phyloP scores from a whole-genome alignment of 1,139 yeast genomes.

The Suhomyces maxii region DNA sequence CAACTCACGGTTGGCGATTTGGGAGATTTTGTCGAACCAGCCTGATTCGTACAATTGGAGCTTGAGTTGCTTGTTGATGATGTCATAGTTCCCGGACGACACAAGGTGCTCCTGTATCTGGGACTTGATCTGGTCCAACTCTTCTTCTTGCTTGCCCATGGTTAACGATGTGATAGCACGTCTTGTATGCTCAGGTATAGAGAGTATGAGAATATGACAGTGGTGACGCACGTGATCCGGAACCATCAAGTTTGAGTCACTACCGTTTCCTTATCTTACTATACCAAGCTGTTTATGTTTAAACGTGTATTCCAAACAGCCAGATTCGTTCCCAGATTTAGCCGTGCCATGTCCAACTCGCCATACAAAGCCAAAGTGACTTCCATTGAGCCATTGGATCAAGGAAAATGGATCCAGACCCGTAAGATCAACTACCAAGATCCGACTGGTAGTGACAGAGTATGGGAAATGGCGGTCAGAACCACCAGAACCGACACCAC shows the following conservation, averaged over 20 bases:
- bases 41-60: constrained; percentile 73
- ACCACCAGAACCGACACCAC: constrained; percentile 70
- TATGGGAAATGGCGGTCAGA: constrained; percentile 92
- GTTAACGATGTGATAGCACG: not conserved
- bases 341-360: constrained; percentile 23
- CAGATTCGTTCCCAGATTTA: not conserved
- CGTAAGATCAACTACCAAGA: constrained; percentile 66
- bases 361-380: constrained; percentile 37
- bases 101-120: constrained; percentile 71
- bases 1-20: constrained; percentile 48
- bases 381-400: constrained; percentile 28
- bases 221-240: too few relatives aligned
- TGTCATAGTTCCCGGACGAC: constrained; percentile 77
- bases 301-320: not conserved
- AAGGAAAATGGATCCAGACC: constrained; percentile 50
- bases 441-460: constrained; percentile 63
- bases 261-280: too few relatives aligned
- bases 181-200: not conserved
- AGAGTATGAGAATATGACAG: too few relatives aligned
- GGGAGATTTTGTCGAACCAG: constrained; percentile 78
- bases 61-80: constrained; percentile 60
- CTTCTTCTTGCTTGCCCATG: constrained; percentile 39
- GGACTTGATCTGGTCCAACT: constrained; percentile 54
- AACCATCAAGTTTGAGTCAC: too few relatives aligned
- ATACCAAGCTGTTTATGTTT: too few relatives aligned